Evolutionary conservation across 139 green algal genomes (phyloP), one percentile per base, ranked within the genome.

Genomic region (Penium margaritaceum): DNA sequence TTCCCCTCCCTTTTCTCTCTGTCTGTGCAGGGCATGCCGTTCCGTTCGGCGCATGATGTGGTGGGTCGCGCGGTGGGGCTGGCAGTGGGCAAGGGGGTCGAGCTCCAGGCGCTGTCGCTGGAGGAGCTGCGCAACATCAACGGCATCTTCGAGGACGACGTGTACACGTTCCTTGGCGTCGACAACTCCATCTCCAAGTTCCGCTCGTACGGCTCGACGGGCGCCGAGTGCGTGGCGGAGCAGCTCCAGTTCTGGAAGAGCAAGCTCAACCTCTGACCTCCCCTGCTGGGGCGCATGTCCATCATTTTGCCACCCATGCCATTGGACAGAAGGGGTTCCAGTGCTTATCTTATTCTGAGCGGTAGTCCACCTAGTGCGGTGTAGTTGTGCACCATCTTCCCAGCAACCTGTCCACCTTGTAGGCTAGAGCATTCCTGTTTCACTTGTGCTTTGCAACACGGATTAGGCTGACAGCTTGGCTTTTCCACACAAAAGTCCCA

Each of bases 111-210:
- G 38, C 27, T 83, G 21, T 69, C 70, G 27, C 24, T 83, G 36
- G 70, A 80, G 29, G 70, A 83, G 32, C 41, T 83, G 29, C 17
- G 44, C 7, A 29, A 14, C 33, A 24, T 83, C 5, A 53, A 83
- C 76, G 70, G 70, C 33, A 83, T 83, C 57, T 80, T 83, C 27
- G 76, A 83, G 38, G 70, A 75, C 2, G 76, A 83, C 51, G 76
- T 83, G 60, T 83, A 83, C 36, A 38, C 30, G 1, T 83, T 72
- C 30, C 58, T 83, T 12, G 76, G 76, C 14, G 76, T 83, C n/a
- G 38, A 79, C 14, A 83, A 83, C 38, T 75, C 57, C 51, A 75
- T 83, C 37, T 58, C 21, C 27, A 79, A 83, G 54, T 83, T 83
- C 65, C 39, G 2, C 15, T 75, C 58, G 19, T 83, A 80, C 27